Base-by-base conservation (phyloP, 768 basidiomycete species). In the Tricholoma furcatifolium region DNA sequence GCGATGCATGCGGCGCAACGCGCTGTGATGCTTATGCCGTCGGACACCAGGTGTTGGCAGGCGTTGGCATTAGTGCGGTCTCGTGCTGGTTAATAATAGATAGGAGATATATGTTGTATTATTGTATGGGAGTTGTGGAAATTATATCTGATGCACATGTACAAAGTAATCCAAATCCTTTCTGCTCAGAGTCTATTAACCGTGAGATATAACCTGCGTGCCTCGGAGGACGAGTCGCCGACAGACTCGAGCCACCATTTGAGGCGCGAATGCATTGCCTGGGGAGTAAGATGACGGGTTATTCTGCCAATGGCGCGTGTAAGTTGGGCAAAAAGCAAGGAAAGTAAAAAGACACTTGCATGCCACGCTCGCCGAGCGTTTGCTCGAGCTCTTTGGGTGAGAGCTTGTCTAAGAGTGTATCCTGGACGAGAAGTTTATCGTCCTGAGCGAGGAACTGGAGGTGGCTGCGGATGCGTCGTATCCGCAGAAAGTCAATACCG, bases 361-460 rank as follows among this genome's bases (percentile, higher is more conserved):
- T 76, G 61, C 87, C 91, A 54, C 91, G 84, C 65, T 91, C 90
- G 53, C 79, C 73, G 12, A 93, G 74, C 3, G 88, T 85, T 50
- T 88, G 80, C 24, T 75, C 70, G 6, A 91, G 70, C 57, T 86
- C 87, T 3, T 72, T 70, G 17, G 71, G 63, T 2, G 80, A 79
- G 41, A 93, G 65, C 30, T 65, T 61, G 20, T 68, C 65, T 2
- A 73, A 72, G 30, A 69, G 59, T 27, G 70, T 72, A 59, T 87
- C 85, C 32, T 72, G 73, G 12, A 73, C 59, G 38, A 93, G 69
- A n/a, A 85, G 70, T 18, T 67, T 67, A 63, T 93, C 91, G 57
- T 93, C 91, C 44, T 73, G 65, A 1, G 77, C 65, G 51, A 93
- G 65, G 55, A 77, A 80, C 32, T 63, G 50, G 9, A 81, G 62